phyloP scores from a whole-genome alignment of 331 rosid species.

The Spiraea crenata region DNA sequence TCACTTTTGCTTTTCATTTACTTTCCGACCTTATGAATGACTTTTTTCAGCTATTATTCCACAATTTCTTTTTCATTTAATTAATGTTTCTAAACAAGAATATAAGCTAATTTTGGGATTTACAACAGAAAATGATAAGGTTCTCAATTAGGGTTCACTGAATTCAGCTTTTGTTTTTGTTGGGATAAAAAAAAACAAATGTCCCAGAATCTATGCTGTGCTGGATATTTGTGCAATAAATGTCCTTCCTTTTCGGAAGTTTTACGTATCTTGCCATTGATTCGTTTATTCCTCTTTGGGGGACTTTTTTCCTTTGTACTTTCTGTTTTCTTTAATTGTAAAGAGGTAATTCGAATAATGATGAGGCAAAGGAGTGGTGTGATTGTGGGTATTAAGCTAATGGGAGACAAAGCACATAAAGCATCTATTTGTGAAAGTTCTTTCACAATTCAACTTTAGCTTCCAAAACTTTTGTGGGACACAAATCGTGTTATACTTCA shows the following conservation, averaged over 20 bases:
- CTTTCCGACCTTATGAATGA: not conserved
- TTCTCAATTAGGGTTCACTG: constrained; percentile 33
- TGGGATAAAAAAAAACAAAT: not conserved
- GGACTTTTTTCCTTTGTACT: no score
- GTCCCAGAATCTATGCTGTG: not conserved
- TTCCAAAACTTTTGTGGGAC: no score
- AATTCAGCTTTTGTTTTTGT: constrained; percentile 20
- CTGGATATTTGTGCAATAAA: not conserved
- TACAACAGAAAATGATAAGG: constrained; percentile 35
- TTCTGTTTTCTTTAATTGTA: not conserved
- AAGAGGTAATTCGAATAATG: not conserved
- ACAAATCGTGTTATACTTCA: no score
- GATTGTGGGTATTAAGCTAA: not conserved
- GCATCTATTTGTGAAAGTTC: not conserved
- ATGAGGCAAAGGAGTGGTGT: not conserved
- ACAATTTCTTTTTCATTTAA: not conserved
- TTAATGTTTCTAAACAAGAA: not conserved
- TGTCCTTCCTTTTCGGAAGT: not conserved
- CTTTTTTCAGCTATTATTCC: not conserved
- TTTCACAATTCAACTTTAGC: no score
- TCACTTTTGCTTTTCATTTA: not conserved
- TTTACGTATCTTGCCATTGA: constrained; percentile 6
- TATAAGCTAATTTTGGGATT: not conserved
- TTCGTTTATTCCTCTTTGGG: not conserved
- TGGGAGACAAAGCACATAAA: not conserved